These are phyloP conservation scores for Cryptococcus maquisensis DNA, from an alignment of 1,284 basidiomycete genomes.

Conservation along the genomic window DNA sequence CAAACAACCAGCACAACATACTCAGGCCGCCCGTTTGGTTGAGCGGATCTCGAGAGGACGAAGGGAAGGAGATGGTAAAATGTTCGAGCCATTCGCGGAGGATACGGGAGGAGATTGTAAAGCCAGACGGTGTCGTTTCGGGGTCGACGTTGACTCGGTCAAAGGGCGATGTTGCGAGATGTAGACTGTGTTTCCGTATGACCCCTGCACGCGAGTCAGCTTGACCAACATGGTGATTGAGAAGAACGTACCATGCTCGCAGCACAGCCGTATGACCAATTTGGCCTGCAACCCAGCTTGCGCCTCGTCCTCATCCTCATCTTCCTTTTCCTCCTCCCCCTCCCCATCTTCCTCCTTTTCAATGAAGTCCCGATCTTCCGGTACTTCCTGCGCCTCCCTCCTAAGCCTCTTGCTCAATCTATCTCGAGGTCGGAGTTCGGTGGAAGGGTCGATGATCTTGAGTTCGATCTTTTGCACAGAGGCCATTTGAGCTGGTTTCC, in stretches of 20 bases:
- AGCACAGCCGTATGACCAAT: conserved; percentile 41
- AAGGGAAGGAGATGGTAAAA: conserved; percentile 33
- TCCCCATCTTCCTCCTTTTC: conserved; percentile 11
- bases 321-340: conserved; percentile 23
- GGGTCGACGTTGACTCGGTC: conserved; percentile 43
- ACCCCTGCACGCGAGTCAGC: conserved; percentile 27
- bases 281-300: conserved; percentile 20
- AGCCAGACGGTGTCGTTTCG: conserved; percentile 38
- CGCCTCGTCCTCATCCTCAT: conserved; percentile 23
- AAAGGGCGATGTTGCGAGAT: conserved; percentile 41
- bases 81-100: conserved; percentile 48
- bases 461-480: conserved; percentile 43
- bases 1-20: conserved; percentile 47
- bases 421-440: conserved; percentile 14
- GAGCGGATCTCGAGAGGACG: conserved; percentile 15
- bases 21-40: conserved; percentile 10
- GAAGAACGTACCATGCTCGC: conserved; percentile 41
- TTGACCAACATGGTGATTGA: background rate
- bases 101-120: conserved; percentile 36
- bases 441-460: conserved; percentile 37
- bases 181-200: conserved; percentile 45
- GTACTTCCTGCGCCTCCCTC: conserved; percentile 8
- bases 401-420: conserved; percentile 1
- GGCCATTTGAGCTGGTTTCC: conserved; percentile 33
- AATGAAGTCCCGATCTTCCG: conserved; percentile 3